Evolutionary conservation across 2,329 filamentous ascomycete genomes (phyloP).

Genomic region (Fusarium sp.): DNA sequence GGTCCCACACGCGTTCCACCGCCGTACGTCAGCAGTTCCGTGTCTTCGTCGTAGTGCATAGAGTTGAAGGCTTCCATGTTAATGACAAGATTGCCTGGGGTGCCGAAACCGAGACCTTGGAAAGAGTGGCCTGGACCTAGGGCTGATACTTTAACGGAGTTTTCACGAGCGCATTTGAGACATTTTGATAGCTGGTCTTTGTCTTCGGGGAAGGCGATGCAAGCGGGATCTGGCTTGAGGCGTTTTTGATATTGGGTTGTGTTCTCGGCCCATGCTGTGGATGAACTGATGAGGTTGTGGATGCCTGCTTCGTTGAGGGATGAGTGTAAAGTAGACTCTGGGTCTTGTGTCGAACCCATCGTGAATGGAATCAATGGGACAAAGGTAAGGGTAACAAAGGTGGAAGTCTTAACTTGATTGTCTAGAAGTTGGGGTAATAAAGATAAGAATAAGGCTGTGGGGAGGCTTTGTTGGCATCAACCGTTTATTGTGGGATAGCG

Average conservation of each 20-base stretch:
- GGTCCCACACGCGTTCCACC: conserved; percentile 35
- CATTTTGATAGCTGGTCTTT: conserved; percentile 26
- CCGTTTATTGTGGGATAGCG: not conserved
- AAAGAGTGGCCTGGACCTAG: conserved; percentile 38
- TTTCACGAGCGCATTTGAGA: conserved; percentile 32
- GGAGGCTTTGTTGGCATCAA: not conserved
- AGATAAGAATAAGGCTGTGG: not conserved
- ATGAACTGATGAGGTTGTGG: conserved; percentile 20
- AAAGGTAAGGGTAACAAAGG: too few species aligned
- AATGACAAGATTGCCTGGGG: conserved; percentile 33
- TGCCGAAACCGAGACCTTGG: conserved; percentile 33
- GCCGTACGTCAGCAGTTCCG: conserved; percentile 17
- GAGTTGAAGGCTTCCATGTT: conserved; percentile 36
- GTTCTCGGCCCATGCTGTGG: conserved; percentile 23
- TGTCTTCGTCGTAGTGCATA: conserved; percentile 27
- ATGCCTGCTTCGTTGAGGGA: conserved; percentile 25
- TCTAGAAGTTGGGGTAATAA: not conserved
- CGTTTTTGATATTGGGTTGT: conserved; percentile 35
- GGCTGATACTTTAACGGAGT: conserved; percentile 28
- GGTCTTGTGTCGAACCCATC: not conserved
- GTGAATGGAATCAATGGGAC: not conserved
- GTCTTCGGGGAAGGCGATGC: conserved; percentile 31
- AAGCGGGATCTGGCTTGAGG: conserved; percentile 30
- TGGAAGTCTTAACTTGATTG: too few species aligned
- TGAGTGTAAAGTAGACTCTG: not conserved